Conservation (phyloP, 148 eudicot genomes). For the Talinum fruticosum region DNA sequence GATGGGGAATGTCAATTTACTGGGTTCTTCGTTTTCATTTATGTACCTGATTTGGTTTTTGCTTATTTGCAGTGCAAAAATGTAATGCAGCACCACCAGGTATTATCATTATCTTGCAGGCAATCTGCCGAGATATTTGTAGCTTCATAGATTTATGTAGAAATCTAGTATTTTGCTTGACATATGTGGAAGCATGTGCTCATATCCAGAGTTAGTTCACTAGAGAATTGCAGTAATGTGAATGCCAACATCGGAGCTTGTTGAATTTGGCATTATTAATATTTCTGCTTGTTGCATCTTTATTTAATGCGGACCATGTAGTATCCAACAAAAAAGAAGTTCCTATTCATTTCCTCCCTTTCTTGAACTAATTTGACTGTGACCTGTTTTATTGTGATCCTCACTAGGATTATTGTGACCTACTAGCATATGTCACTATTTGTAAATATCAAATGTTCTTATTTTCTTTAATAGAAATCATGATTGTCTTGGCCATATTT, state of each 20-base stretch:
- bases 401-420: no score
- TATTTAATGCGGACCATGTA: not conserved
- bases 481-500: no score
- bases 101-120: slow-evolving; percentile 3
- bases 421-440: no score
- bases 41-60: slow-evolving; percentile 17
- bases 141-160: not conserved
- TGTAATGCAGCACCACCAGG: slow-evolving; percentile 71
- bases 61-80: slow-evolving; percentile 59
- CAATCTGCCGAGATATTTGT: not conserved
- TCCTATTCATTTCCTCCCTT: no score
- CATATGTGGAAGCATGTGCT: slow-evolving; percentile 1
- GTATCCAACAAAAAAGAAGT: not conserved
- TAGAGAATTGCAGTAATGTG: not conserved
- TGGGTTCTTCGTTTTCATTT: not conserved
- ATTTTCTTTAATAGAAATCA: no score
- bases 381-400: no score
- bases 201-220: not conserved
- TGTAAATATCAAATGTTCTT: no score
- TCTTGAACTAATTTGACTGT: no score
- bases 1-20: not conserved
- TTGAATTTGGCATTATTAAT: not conserved
- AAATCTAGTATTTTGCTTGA: not conserved
- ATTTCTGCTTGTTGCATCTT: not conserved
- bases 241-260: not conserved